Evolutionary conservation across 2,329 filamentous ascomycete species (phyloP).

Genomic region (Pseudogymnoascus pannorum): DNA sequence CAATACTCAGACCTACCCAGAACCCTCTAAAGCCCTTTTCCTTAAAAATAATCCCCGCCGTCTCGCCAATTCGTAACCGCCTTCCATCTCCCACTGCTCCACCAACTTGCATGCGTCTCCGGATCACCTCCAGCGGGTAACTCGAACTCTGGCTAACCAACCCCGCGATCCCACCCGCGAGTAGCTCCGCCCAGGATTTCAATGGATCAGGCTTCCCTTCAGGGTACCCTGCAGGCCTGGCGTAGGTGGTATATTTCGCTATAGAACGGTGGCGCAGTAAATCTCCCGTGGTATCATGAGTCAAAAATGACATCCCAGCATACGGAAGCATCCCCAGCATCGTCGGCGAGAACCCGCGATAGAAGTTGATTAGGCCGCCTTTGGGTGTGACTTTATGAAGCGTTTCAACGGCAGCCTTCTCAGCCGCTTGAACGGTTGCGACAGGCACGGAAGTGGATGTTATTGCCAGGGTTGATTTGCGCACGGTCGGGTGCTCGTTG

Average conservation of each 20-base stretch:
- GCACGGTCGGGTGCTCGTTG: constrained; percentile 50
- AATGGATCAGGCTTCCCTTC: constrained; percentile 62
- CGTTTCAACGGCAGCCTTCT: constrained; percentile 31
- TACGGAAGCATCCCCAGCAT: constrained; percentile 94
- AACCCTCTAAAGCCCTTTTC: constrained; percentile 77
- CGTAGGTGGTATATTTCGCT: constrained; percentile 67
- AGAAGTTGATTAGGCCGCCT: constrained; percentile 80
- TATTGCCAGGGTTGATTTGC: constrained; percentile 28
- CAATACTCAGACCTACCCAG: constrained; percentile 88
- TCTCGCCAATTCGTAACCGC: constrained; percentile 70
- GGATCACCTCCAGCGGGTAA: constrained; percentile 88
- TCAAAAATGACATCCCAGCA: constrained; percentile 90
- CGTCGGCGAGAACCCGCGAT: constrained; percentile 86
- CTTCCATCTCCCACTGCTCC: constrained; percentile 89
- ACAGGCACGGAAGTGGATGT: constrained; percentile 18
- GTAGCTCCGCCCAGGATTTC: constrained; percentile 78
- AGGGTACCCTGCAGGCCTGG: constrained; percentile 47
- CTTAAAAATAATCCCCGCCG: constrained; percentile 62
- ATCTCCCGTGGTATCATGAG: constrained; percentile 85
- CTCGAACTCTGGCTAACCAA: constrained; percentile 85
- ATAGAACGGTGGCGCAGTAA: constrained; percentile 63
- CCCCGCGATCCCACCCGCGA: constrained; percentile 77
- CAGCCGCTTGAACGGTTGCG: constrained; percentile 34
- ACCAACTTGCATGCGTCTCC: constrained; percentile 91
- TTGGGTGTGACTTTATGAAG: constrained; percentile 50